phyloP scores from a whole-genome alignment of 2,329 filamentous ascomycete genomes.

The Apiospora phragmitis region DNA sequence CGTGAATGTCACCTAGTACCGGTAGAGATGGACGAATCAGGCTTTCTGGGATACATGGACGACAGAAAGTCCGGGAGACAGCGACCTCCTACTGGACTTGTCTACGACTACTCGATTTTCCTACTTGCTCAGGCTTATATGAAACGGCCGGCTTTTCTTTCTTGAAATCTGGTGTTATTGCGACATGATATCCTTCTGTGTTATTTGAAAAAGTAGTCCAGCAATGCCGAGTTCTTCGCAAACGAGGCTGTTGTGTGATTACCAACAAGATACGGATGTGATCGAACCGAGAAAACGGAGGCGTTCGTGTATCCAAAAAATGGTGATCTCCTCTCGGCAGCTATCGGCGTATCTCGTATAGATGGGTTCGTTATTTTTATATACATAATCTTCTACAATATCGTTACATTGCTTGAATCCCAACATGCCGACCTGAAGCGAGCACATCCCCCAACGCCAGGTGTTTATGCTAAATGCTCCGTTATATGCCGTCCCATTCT shows the following conservation, averaged over 20 bases:
- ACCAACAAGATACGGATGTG: neutral
- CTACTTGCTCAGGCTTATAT: neutral
- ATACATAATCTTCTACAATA: conserved; percentile 4
- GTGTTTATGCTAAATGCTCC: neutral
- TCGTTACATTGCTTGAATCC: neutral
- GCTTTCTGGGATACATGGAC: neutral
- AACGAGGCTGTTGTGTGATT: neutral
- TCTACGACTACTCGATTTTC: neutral
- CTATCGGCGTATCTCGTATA: neutral
- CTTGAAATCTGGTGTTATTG: neutral
- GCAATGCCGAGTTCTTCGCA: neutral
- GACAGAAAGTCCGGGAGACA: neutral
- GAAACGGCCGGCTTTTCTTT: neutral
- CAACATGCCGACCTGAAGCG: neutral
- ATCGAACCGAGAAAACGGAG: neutral
- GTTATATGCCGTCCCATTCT: neutral
- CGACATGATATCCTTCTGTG: conserved; percentile 7
- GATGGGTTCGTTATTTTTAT: conserved; percentile 1
- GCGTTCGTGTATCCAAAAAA: neutral
- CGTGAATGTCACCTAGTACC: neutral
- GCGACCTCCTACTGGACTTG: neutral
- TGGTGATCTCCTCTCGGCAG: neutral
- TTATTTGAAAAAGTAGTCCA: neutral
- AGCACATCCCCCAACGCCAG: neutral
- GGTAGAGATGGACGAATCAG: neutral